Evolutionary conservation across 371 early-diverging fungal genomes (phyloP).

Genomic region (Umbelopsis sp.): DNA sequence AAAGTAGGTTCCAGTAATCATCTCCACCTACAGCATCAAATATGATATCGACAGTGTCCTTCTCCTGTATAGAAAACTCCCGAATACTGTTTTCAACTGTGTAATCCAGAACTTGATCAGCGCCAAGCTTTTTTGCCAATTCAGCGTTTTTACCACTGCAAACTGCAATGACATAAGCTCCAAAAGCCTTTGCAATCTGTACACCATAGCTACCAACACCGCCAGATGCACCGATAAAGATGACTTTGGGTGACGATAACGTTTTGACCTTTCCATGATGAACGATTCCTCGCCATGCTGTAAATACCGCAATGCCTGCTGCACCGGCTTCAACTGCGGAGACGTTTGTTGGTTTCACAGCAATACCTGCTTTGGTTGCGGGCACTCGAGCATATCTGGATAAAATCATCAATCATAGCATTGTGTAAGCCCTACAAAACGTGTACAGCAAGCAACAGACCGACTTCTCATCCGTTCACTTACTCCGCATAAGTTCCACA

Average conservation of each 20-base stretch:
- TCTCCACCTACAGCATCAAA: conserved; percentile 62
- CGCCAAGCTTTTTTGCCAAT: conserved; percentile 58
- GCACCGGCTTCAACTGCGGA: conserved; percentile 59
- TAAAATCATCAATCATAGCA: conserved; percentile 16
- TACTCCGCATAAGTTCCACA: conserved; percentile 58
- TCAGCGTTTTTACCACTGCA: conserved; percentile 57
- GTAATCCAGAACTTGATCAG: conserved; percentile 66
- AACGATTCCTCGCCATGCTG: conserved; percentile 47
- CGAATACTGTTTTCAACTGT: conserved; percentile 35
- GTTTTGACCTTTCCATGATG: conserved; percentile 26
- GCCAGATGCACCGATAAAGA: conserved; percentile 62
- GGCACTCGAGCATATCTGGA: conserved; percentile 13
- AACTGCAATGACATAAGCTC: conserved; percentile 66
- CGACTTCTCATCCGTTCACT: neutral
- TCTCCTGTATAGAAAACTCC: conserved; percentile 20
- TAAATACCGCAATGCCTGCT: conserved; percentile 37
- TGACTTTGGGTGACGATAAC: conserved; percentile 27
- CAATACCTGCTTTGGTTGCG: conserved; percentile 32
- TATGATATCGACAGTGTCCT: conserved; percentile 42
- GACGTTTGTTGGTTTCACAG: conserved; percentile 47
- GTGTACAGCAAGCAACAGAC: neutral
- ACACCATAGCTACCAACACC: conserved; percentile 66
- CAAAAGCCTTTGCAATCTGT: conserved; percentile 63
- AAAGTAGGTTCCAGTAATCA: conserved; percentile 39
- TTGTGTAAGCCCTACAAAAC: too few relatives aligned